Base-by-base conservation (phyloP, 2,329 filamentous ascomycete genomes). In the Colletotrichum kahawae region DNA sequence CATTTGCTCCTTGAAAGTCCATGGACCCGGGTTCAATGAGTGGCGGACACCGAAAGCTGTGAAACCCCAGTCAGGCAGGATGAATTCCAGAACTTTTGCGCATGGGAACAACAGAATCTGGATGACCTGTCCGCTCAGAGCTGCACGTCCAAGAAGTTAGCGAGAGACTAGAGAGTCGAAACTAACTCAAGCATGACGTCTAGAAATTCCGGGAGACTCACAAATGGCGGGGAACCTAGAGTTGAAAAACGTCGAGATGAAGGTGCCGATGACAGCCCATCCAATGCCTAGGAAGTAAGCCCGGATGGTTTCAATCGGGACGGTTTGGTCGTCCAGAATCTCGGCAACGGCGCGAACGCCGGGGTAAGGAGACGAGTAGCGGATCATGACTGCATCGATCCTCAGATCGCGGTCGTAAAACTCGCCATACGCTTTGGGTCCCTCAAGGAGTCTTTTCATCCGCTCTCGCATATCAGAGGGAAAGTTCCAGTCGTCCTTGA, bases 31-130 rank as follows among this genome's bases (percentile, higher is more conserved):
- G 65, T 87, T 87, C 54, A 86, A 80, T 3, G 84, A 83, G 75
- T 79, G 76, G 4, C 80, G 76, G 7, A 76, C 77, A 12, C 80
- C 80, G 38, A 82, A 82, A 7, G 89, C 67, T 1, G 82, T 85
- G 70, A 90, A 73, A 5, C 86, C 84, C 82, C 85, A 87, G 67
- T 86, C 84, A 0, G 88, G 88, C 1, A 90, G 78, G 16, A 82
- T 76, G 54, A 78, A 84, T 14, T 87, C 87, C 38, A 88, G 81
- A 9, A 84, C 80, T 56, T 85, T 85, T 7, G 85, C 88, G 24
- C 87, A 83, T 0, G 88, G 89, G 21, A 83, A 88, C 0, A 88
- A 82, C 5, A 88, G 80, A 56, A 89, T 85, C 79, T 89, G 87
- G 65, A 85, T 84, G 7, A 86, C 85, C 10, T 81, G 80, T 8